phyloP scores from a whole-genome alignment of 257 asterid species.

The Solanum commersonii region DNA sequence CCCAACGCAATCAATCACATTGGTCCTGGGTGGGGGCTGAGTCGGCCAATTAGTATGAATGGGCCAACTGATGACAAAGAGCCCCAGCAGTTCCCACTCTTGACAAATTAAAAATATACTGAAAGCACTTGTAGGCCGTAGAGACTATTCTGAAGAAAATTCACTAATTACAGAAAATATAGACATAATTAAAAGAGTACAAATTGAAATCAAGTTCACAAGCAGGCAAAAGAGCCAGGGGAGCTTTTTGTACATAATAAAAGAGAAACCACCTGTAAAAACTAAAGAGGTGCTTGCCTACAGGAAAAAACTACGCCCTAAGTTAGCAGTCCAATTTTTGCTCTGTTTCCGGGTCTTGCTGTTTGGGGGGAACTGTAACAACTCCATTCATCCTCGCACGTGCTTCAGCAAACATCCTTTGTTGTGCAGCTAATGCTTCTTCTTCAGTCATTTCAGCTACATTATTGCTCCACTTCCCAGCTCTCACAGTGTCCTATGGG shows the following conservation, averaged over 20 bases:
- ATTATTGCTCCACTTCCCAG: slow-evolving; percentile 64
- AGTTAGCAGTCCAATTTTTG: neutral
- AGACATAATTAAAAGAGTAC: neutral
- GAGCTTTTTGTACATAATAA: neutral
- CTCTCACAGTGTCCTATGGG: slow-evolving; percentile 61
- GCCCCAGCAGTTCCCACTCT: neutral
- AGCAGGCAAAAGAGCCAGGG: neutral
- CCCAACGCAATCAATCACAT: neutral
- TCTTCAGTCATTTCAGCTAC: slow-evolving; percentile 95
- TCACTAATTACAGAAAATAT: neutral
- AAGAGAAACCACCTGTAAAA: neutral
- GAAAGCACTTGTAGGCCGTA: neutral
- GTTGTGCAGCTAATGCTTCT: slow-evolving; percentile 83
- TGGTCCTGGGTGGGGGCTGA: neutral
- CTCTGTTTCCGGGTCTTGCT: slow-evolving; percentile 18
- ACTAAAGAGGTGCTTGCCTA: neutral
- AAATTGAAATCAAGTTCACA: neutral
- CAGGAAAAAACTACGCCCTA: neutral
- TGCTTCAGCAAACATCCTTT: slow-evolving; percentile 98
- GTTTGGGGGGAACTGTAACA: slow-evolving; percentile 41
- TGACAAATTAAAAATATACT: neutral
- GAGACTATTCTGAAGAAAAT: neutral
- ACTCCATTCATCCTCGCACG: slow-evolving; percentile 92
- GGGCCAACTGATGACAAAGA: neutral
- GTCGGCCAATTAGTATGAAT: neutral